Percentiles rank a stretch among this genome's conserved stretches.
phyloP scores from a whole-genome alignment of 2,329 filamentous ascomycete genomes.

The Chrysoporthe cubensis region DNA sequence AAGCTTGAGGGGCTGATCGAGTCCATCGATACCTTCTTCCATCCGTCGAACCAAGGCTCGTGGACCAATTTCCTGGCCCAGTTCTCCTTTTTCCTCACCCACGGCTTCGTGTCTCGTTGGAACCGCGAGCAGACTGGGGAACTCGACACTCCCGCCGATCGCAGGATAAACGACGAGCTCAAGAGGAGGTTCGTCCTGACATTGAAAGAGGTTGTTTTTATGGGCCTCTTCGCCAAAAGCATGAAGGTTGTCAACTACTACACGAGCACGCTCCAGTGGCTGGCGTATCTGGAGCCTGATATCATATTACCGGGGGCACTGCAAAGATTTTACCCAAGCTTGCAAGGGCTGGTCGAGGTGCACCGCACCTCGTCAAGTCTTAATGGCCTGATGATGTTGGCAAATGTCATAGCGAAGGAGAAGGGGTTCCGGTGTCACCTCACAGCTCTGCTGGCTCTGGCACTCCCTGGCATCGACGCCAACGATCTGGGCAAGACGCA shows the following conservation, averaged over 20 bases:
- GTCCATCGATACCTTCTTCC: conserved; percentile 97
- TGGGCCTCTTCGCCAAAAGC: conserved; percentile 98
- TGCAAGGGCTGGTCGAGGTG: conserved; percentile 96
- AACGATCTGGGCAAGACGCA: conserved; percentile 97
- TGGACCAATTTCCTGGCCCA: conserved; percentile 93
- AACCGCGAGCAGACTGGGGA: conserved; percentile 94
- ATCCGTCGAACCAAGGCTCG: conserved; percentile 89
- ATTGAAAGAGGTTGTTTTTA: conserved; percentile 90
- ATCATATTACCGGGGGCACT: conserved; percentile 90
- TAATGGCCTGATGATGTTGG: conserved; percentile 87
- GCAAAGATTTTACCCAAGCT: conserved; percentile 93
- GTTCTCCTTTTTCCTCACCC: conserved; percentile 87
- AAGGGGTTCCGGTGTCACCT: conserved; percentile 98
- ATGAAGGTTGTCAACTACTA: conserved; percentile 90
- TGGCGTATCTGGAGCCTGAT: conserved; percentile 89
- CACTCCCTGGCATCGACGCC: conserved; percentile 93
- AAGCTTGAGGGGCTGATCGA: conserved; percentile 91
- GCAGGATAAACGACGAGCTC: conserved; percentile 77
- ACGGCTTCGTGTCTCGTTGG: conserved; percentile 97
- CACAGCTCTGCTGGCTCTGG: conserved; percentile 88
- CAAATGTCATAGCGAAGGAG: conserved; percentile 85
- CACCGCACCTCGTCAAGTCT: conserved; percentile 94
- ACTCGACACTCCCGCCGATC: conserved; percentile 80
- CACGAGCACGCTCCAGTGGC: conserved; percentile 83
- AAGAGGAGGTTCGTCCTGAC: conserved; percentile 89